Evolutionary conservation across 139 green algal species (phyloP).

Genomic region (Dunaliella primolecta): DNA sequence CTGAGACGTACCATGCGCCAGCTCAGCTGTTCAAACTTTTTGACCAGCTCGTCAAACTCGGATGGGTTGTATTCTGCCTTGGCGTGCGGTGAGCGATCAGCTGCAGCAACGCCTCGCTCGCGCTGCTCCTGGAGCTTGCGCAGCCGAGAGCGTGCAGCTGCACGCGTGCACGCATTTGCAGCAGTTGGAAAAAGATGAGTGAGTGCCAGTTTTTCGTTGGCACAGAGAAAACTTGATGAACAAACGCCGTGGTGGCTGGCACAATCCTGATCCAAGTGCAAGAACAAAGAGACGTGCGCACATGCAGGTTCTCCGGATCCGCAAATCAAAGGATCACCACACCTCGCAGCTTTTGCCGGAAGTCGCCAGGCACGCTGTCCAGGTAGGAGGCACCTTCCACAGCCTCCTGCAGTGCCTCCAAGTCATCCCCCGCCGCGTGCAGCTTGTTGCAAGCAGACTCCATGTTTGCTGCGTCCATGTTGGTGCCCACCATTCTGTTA

Average conservation of each 20-base stretch:
- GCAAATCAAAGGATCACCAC: no score
- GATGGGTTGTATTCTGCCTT: slow-evolving; percentile 66
- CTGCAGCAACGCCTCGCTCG: slow-evolving; percentile 25
- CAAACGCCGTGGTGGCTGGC: neutral
- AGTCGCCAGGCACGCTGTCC: slow-evolving; percentile 66
- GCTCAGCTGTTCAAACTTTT: slow-evolving; percentile 79
- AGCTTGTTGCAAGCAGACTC: slow-evolving; percentile 57
- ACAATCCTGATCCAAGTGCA: no score
- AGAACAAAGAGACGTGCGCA: no score
- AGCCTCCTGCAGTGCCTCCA: slow-evolving; percentile 57
- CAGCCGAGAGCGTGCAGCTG: slow-evolving; percentile 69
- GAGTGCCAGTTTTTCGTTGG: neutral
- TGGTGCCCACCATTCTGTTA: slow-evolving; percentile 1
- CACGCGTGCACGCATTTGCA: neutral
- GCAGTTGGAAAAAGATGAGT: neutral
- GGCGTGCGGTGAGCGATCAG: slow-evolving; percentile 55
- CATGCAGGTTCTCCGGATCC: no score
- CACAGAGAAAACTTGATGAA: no score
- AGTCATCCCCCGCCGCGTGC: slow-evolving; percentile 65
- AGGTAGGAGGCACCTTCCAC: slow-evolving; percentile 67
- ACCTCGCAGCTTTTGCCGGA: slow-evolving; percentile 80
- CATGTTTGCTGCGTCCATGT: neutral
- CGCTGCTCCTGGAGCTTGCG: slow-evolving; percentile 53
- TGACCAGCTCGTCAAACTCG: slow-evolving; percentile 54
- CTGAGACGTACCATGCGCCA: slow-evolving; percentile 85